Evolutionary conservation across 2,329 filamentous ascomycete species (phyloP).

Genomic region (Cytospora chrysosperma): DNA sequence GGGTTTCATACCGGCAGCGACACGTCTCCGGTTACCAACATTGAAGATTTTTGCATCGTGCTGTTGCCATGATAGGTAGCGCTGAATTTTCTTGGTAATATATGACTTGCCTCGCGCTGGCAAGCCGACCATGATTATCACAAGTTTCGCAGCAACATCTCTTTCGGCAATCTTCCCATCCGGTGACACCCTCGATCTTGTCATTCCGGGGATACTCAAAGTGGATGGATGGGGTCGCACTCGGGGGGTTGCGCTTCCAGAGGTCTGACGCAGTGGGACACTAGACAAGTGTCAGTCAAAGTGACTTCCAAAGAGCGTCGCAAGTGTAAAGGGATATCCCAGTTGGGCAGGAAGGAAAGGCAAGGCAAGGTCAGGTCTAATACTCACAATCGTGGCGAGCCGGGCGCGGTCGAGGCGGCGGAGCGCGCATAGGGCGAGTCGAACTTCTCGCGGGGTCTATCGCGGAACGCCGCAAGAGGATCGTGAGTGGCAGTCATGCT

Average conservation of each 20-base stretch:
- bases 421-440: slow-evolving; percentile 58
- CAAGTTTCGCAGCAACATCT: slow-evolving; percentile 93
- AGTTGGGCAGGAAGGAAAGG: slow-evolving; percentile 10
- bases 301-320: slow-evolving; percentile 5
- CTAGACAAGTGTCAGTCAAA: slow-evolving; percentile 39
- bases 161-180: slow-evolving; percentile 91
- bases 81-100: slow-evolving; percentile 95
- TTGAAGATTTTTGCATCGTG: slow-evolving; percentile 97
- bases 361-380: slow-evolving; percentile 4
- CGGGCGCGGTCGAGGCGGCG: slow-evolving; percentile 57
- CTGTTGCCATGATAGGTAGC: slow-evolving; percentile 96
- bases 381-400: slow-evolving; percentile 58
- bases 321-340: slow-evolving; percentile 9
- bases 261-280: slow-evolving; percentile 69
- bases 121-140: slow-evolving; percentile 97
- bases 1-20: slow-evolving; percentile 61
- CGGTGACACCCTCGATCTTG: slow-evolving; percentile 89
- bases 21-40: slow-evolving; percentile 84
- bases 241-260: slow-evolving; percentile 73
- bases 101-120: slow-evolving; percentile 97
- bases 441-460: slow-evolving; percentile 37
- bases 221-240: slow-evolving; percentile 85
- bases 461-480: slow-evolving; percentile 30
- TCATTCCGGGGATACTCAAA: slow-evolving; percentile 94
- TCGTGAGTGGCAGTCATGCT: slow-evolving; percentile 42